Base-by-base conservation (phyloP, 164 flowering plant species). In the Warburgia ugandensis region DNA sequence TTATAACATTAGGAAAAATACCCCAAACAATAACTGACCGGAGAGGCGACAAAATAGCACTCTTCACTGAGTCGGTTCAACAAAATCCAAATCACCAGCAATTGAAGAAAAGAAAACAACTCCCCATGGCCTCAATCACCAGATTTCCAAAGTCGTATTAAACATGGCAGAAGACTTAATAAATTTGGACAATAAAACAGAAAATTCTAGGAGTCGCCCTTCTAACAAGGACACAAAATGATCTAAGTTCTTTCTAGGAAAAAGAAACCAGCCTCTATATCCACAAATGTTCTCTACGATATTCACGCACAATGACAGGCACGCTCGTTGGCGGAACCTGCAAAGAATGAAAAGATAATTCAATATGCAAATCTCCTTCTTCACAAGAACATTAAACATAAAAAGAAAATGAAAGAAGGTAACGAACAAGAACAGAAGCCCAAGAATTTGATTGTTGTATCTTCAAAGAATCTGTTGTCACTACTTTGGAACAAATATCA, bases 261-360 rank as follows among this genome's bases (percentile, higher is more conserved):
- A 13, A 45, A 25, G 21, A 27, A 27, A 36, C 23, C 35, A n/a
- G n/a, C 33, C 59, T 68, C 61, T 70, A 81, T 53, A 74, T 69
- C 85, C 77, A 78, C 44, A 79, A 37, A 20, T 73, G 86, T 40
- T 77, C 86, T 59, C 74, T 75, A 14, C 80, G 45, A 42, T 82
- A 84, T 54, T 88, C 91, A n/a, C 91, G 74, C 28, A 88, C 86
- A 58, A 88, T 88, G 33, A 79, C 94, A 1, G 96, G 88, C 35
- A 88, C 88, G 26, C 96, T 88, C 21, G 96, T 84, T 0, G 96
- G 86, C 3, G 96, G 96, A 16, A 88, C 72, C 96, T 88, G 67
- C 48, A 58, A 48, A 5, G 39, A 56, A 46, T 14, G 46, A 10
- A 42, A 10, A n/a, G n/a, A n/a, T n/a, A 29, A 2, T 27, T 25